phyloP scores from a whole-genome alignment of 345 rosid genomes.

The Carallia pectinifolia region DNA sequence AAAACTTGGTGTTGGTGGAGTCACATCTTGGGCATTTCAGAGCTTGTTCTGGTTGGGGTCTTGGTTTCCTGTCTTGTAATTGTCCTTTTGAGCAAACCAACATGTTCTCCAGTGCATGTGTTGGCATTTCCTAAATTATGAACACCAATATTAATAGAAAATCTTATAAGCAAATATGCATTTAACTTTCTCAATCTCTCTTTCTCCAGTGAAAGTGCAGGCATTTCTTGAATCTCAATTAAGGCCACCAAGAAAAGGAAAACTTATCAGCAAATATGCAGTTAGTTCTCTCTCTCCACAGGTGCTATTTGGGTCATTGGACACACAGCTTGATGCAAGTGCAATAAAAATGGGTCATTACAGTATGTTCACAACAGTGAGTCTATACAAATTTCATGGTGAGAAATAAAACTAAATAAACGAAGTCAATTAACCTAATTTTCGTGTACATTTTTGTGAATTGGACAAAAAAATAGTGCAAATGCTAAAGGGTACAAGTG shows the following conservation, averaged over 20 bases:
- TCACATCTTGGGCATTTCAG: constrained; percentile 76
- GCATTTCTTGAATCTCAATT: not conserved
- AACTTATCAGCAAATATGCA: too few relatives aligned
- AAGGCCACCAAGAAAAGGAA: not conserved
- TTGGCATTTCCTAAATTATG: not conserved
- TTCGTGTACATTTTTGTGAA: too few relatives aligned
- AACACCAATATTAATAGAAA: too few relatives aligned
- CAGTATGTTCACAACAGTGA: too few relatives aligned
- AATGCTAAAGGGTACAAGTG: too few relatives aligned
- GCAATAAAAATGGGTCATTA: too few relatives aligned
- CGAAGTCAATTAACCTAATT: not conserved
- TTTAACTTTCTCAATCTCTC: too few relatives aligned
- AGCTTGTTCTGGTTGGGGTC: constrained; percentile 61
- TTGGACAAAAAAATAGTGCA: too few relatives aligned
- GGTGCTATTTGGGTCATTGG: too few relatives aligned
- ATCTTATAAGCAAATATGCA: too few relatives aligned
- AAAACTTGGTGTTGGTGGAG: constrained; percentile 80
- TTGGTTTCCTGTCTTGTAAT: constrained; percentile 58
- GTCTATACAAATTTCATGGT: not conserved
- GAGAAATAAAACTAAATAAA: not conserved
- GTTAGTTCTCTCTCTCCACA: too few relatives aligned
- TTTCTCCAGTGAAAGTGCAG: constrained; percentile 42
- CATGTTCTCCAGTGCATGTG: constrained; percentile 54
- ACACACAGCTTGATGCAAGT: too few relatives aligned
- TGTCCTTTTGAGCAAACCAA: constrained; percentile 53